phyloP scores from a whole-genome alignment of 2,329 filamentous ascomycete species.

The Fusarium mundagurra region DNA sequence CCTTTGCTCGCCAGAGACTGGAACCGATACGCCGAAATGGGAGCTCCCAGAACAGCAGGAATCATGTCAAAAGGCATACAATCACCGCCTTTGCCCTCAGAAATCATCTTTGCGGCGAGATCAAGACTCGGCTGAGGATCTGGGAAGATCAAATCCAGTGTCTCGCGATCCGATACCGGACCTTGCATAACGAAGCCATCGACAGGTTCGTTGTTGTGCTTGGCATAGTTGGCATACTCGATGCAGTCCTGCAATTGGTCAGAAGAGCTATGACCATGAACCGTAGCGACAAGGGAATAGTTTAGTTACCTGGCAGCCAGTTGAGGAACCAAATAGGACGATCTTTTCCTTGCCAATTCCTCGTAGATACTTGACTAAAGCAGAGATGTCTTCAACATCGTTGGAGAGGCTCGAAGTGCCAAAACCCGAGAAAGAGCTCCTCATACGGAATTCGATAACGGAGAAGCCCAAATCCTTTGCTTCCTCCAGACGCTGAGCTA shows the following conservation, averaged over 20 bases:
- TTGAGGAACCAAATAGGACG: constrained; percentile 68
- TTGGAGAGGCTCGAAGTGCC: constrained; percentile 60
- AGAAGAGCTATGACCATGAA: neutral
- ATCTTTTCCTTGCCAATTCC: constrained; percentile 60
- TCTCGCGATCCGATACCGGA: constrained; percentile 80
- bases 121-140: constrained; percentile 58
- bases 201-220: constrained; percentile 61
- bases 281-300: neutral
- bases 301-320: constrained; percentile 61
- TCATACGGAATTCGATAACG: constrained; percentile 65
- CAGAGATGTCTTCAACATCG: constrained; percentile 64
- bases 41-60: constrained; percentile 52
- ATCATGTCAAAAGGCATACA: constrained; percentile 62
- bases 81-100: constrained; percentile 62
- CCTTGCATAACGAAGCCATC: constrained; percentile 85
- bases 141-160: constrained; percentile 58
- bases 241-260: constrained; percentile 60
- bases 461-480: constrained; percentile 56
- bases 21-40: constrained; percentile 64
- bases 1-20: constrained; percentile 60
- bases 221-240: constrained; percentile 60
- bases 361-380: constrained; percentile 64
- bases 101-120: constrained; percentile 64
- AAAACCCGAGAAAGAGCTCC: constrained; percentile 63
- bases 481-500: constrained; percentile 57